Percentiles rank a stretch among this genome's conserved stretches.
Evolutionary conservation across 805 yeast species (phyloP).

Genomic region (Saturnispora hagleri): DNA sequence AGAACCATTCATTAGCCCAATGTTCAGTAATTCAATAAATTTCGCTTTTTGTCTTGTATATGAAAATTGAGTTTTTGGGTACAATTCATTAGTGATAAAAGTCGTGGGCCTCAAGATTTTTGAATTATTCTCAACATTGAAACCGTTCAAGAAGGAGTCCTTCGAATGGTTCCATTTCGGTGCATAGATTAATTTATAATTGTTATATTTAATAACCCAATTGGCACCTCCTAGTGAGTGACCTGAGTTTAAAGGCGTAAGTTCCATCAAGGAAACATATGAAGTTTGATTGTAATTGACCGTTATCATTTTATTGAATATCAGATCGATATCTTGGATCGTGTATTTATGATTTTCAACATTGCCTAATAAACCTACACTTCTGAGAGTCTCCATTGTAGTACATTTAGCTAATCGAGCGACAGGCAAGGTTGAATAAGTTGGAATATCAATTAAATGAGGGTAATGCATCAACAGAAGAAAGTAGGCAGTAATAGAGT

Average conservation of each 20-base stretch:
- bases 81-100: constrained; percentile 61
- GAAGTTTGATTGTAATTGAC: constrained; percentile 76
- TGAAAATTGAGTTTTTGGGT: constrained; percentile 50
- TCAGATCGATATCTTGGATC: not conserved
- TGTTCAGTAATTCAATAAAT: constrained; percentile 53
- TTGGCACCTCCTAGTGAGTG: constrained; percentile 90
- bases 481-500: constrained; percentile 73
- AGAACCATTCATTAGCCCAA: constrained; percentile 65
- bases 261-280: constrained; percentile 31
- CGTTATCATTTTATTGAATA: constrained; percentile 57
- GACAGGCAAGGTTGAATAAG: constrained; percentile 86
- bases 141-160: constrained; percentile 74
- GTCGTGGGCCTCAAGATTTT: constrained; percentile 72
- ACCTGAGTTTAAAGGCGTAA: constrained; percentile 86
- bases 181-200: constrained; percentile 79
- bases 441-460: constrained; percentile 55
- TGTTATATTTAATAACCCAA: constrained; percentile 60
- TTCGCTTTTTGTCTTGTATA: constrained; percentile 56
- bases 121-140: constrained; percentile 42
- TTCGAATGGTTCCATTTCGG: constrained; percentile 93
- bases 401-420: constrained; percentile 77
- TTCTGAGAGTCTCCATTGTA: constrained; percentile 73
- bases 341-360: constrained; percentile 44
- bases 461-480: constrained; percentile 52
- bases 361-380: constrained; percentile 71